These are phyloP conservation scores for Boletus eberwhitei DNA, from an alignment of 768 basidiomycete species.

Conservation along the genomic window DNA sequence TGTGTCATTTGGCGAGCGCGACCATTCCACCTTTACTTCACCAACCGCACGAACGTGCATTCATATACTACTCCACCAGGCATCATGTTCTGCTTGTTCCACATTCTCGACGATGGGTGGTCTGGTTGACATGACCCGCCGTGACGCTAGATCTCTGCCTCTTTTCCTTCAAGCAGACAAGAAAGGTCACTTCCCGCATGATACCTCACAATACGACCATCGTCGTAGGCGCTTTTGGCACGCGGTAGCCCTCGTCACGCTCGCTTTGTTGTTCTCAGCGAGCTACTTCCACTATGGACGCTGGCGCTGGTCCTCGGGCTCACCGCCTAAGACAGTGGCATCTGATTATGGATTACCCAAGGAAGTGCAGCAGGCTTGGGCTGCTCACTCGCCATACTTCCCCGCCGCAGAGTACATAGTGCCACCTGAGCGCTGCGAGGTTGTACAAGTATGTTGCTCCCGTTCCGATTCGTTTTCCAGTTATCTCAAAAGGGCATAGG, in stretches of 20 bases:
- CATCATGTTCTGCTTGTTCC: constrained; percentile 2
- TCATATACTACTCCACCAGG: constrained; percentile 6
- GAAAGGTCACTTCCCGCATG: background rate
- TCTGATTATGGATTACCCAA: constrained; percentile 12
- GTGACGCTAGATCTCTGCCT: constrained; percentile 2
- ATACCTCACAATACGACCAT: background rate
- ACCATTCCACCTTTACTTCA: constrained; percentile 6
- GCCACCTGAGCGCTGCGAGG: constrained; percentile 47
- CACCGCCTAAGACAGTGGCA: background rate
- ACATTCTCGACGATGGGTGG: constrained; percentile 1
- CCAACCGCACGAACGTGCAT: constrained; percentile 23
- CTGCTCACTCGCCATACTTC: constrained; percentile 59
- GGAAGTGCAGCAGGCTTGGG: constrained; percentile 44
- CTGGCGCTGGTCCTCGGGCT: constrained; percentile 2
- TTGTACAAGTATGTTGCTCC: constrained; percentile 48
- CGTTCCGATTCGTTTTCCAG: background rate
- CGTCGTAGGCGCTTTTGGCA: constrained; percentile 3
- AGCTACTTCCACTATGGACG: constrained; percentile 13
- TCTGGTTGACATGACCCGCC: background rate
- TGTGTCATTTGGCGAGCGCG: background rate
- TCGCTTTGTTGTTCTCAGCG: constrained; percentile 14
- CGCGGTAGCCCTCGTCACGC: constrained; percentile 3
- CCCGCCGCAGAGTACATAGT: constrained; percentile 42
- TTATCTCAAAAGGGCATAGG: constrained; percentile 12
- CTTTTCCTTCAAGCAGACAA: constrained; percentile 7